Evolutionary conservation across 2,329 filamentous ascomycete species (phyloP), one percentile per base, ranked within the genome.

Genomic region (Arthrobotrys megalospora): DNA sequence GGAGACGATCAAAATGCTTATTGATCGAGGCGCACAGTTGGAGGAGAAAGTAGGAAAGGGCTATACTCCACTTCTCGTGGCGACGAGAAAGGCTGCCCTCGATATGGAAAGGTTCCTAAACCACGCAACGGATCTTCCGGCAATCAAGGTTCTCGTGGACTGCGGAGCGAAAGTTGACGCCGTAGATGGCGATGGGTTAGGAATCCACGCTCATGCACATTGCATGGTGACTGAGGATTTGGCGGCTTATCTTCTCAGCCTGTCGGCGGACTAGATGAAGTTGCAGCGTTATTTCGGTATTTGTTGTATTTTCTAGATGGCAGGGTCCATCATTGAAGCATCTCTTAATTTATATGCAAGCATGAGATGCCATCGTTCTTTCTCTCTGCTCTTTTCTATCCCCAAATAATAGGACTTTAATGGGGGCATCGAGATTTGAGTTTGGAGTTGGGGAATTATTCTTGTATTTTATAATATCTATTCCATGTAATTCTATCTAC

Each of bases 81-180:
- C 75, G 19, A 78, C 75, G 47, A 67, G 75, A 28, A 78, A 78
- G 45, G 75, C 75, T 3, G 75, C 75, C 16, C 48, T 78, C 53
- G 75, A 78, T 72, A 78, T 71, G 67, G 75, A 78, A 16, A 60
- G 60, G 32, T 68, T 67, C 58, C 38, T 78, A n/a, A 64, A 78
- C 38, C 75, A 78, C 38, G 62, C 75, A 14, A 78, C 45, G 53
- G 75, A 78, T 58, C 19, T 78, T 32, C 36, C 63, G 14, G 67
- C 67, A 0, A 50, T 78, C 11, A 48, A 67, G 34, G n/a, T 63
- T 1, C 48, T 78, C 5, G 67, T 72, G 14, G 67, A 60, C 16
- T 21, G 7, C 43, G 75, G 75, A 5, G 75, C 75, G 3, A 62
- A 71, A 6, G 62, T 72, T 1, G 75, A 71, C 34, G 75, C 53